Evolutionary conservation across 805 yeast genomes (phyloP).

Genomic region (Saccharomycopsis javanensis): DNA sequence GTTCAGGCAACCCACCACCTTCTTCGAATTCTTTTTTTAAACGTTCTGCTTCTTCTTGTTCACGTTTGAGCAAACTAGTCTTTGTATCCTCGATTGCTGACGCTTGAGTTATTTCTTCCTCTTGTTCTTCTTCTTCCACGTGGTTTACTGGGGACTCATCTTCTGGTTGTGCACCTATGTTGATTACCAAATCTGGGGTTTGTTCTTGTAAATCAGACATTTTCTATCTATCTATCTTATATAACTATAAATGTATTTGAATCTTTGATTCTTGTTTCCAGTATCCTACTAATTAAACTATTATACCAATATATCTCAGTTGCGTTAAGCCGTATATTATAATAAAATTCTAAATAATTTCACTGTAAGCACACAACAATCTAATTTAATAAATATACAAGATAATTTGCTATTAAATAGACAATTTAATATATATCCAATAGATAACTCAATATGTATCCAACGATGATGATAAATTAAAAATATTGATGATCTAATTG

Average conservation of each 20-base stretch:
- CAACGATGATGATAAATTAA: too few species aligned
- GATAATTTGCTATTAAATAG: not conserved
- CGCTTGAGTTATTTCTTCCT: slow-evolving; percentile 25
- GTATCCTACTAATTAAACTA: not conserved
- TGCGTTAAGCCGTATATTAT: too few species aligned
- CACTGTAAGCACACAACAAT: too few species aligned
- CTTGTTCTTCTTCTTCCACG: slow-evolving; percentile 34
- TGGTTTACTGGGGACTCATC: slow-evolving; percentile 30
- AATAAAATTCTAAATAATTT: too few species aligned
- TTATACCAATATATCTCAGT: too few species aligned
- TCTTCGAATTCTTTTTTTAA: slow-evolving; percentile 75
- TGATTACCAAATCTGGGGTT: slow-evolving; percentile 75
- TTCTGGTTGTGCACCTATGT: slow-evolving; percentile 41
- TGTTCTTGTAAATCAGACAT: slow-evolving; percentile 63
- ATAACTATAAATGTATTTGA: too few species aligned
- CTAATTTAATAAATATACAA: too few species aligned
- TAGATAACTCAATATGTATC: not conserved
- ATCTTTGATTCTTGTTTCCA: too few species aligned
- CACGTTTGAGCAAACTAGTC: slow-evolving; percentile 64
- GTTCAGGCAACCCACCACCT: slow-evolving; percentile 98
- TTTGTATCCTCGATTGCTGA: slow-evolving; percentile 34
- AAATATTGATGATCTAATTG: not conserved
- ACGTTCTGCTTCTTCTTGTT: slow-evolving; percentile 68
- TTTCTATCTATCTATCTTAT: not conserved
- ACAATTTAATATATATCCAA: not conserved